These are phyloP conservation scores for Erodium trifolium DNA, from an alignment of 441 rosid genomes.

Conservation along the genomic window DNA sequence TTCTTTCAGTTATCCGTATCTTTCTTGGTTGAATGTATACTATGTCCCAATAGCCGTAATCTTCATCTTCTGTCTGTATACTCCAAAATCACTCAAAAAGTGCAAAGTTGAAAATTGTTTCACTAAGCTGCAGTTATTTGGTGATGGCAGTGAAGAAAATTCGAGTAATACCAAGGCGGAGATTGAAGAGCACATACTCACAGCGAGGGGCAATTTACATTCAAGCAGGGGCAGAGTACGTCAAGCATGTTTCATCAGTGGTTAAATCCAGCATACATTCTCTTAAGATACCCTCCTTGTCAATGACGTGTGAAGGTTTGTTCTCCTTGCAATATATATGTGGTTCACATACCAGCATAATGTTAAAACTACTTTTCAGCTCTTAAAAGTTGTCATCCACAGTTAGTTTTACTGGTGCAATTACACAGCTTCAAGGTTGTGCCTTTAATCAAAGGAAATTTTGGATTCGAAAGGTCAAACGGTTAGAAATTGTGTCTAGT, in stretches of 20 bases:
- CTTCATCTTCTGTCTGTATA: not conserved
- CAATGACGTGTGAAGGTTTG: conserved; percentile 67
- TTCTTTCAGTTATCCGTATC: not conserved
- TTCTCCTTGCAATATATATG: conserved; percentile 7
- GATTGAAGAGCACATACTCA: conserved; percentile 62
- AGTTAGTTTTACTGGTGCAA: not conserved
- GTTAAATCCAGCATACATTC: conserved; percentile 77
- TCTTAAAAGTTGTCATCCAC: not conserved
- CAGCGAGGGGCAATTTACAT: conserved; percentile 60
- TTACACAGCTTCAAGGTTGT: too few relatives aligned
- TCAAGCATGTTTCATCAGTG: conserved; percentile 65
- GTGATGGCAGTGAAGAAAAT: conserved; percentile 60
- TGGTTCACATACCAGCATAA: not conserved
- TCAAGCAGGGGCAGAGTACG: conserved; percentile 76
- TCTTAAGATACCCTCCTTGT: conserved; percentile 56
- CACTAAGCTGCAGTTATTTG: conserved; percentile 17
- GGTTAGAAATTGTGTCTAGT: too few relatives aligned
- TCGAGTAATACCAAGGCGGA: conserved; percentile 65
- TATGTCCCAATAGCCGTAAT: not conserved
- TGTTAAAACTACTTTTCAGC: conserved; percentile 8
- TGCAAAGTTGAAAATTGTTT: not conserved
- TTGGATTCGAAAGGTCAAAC: too few relatives aligned
- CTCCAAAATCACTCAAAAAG: not conserved
- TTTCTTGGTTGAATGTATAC: conserved; percentile 4
- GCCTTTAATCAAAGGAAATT: too few relatives aligned